A percentile compares a stretch with the other conserved stretches of the same genome.
Conservation (phyloP, 805 yeast species). For the Saccharomycopsis olivae region DNA sequence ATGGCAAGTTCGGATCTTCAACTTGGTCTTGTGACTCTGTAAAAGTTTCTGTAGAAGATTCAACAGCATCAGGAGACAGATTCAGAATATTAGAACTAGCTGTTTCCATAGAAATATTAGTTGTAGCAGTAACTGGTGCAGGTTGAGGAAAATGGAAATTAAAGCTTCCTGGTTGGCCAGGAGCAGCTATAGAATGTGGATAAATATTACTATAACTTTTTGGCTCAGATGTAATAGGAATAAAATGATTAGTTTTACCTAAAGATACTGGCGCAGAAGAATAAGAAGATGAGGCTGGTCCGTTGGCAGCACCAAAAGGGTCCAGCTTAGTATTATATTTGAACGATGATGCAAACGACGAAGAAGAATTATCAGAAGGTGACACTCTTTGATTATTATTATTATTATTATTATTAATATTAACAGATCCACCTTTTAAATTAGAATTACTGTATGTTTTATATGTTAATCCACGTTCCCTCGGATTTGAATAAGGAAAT, state of each 20-base stretch:
- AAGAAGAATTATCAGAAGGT: constrained; percentile 18
- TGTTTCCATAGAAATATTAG: constrained; percentile 34
- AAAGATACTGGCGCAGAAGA: constrained; percentile 25
- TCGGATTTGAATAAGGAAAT: constrained; percentile 8
- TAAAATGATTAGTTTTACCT: constrained; percentile 20
- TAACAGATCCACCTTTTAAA: constrained; percentile 10
- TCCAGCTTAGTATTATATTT: constrained; percentile 1
- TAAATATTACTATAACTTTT: constrained; percentile 4
- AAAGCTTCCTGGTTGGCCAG: neutral
- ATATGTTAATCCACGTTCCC: constrained; percentile 1
- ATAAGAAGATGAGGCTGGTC: constrained; percentile 29
- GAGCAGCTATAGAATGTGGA: constrained; percentile 5
- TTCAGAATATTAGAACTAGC: constrained; percentile 20
- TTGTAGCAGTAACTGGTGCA: constrained; percentile 42
- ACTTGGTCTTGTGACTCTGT: neutral
- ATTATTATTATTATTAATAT: neutral
- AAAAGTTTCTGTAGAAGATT: neutral
- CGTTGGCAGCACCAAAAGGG: neutral
- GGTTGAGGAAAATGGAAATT: constrained; percentile 25
- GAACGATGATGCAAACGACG: neutral
- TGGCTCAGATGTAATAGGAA: constrained; percentile 14
- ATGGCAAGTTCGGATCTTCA: neutral
- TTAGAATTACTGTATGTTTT: constrained; percentile 8
- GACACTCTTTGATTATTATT: too few species aligned
- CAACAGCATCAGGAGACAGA: neutral